Evolutionary conservation across 2,329 filamentous ascomycete species (phyloP).

Genomic region (Macrophomina pseudophaseolina): DNA sequence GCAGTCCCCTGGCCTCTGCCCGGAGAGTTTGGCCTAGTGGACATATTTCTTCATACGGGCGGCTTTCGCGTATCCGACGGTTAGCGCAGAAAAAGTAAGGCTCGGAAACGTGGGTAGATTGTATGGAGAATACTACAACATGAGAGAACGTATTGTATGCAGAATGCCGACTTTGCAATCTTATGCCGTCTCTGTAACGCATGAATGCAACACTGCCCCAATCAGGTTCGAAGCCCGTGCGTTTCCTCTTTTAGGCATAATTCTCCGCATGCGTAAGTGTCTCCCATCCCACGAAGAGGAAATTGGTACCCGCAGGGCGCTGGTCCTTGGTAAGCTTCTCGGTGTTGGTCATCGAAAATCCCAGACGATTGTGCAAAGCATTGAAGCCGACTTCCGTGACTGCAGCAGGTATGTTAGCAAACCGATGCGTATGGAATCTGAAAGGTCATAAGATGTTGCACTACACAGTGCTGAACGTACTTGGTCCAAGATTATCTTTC

Average conservation of each 20-base stretch:
- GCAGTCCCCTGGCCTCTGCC: too few species aligned
- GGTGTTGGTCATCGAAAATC: not conserved
- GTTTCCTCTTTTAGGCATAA: not conserved
- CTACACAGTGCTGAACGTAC: not conserved
- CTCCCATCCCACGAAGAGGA: slow-evolving; percentile 4
- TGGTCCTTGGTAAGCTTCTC: slow-evolving; percentile 2
- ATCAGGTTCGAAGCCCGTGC: not conserved
- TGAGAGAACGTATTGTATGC: not conserved
- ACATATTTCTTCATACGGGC: not conserved
- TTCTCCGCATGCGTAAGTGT: slow-evolving; percentile 7
- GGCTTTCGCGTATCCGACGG: not conserved
- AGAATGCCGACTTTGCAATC: not conserved
- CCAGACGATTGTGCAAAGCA: not conserved
- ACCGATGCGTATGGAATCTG: not conserved
- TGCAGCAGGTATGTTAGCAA: not conserved
- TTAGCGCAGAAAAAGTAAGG: not conserved
- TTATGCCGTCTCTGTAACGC: not conserved
- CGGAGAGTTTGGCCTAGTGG: not conserved
- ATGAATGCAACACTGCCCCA: not conserved
- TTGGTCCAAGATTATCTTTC: slow-evolving; percentile 1
- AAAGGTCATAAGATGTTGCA: not conserved
- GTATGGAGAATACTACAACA: not conserved
- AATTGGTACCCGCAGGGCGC: slow-evolving; percentile 3
- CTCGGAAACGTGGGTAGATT: not conserved
- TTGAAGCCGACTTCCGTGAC: slow-evolving; percentile 2